These are phyloP conservation scores for Fusarium poae DNA, from an alignment of 2,329 filamentous ascomycete genomes.

Conservation along the genomic window DNA sequence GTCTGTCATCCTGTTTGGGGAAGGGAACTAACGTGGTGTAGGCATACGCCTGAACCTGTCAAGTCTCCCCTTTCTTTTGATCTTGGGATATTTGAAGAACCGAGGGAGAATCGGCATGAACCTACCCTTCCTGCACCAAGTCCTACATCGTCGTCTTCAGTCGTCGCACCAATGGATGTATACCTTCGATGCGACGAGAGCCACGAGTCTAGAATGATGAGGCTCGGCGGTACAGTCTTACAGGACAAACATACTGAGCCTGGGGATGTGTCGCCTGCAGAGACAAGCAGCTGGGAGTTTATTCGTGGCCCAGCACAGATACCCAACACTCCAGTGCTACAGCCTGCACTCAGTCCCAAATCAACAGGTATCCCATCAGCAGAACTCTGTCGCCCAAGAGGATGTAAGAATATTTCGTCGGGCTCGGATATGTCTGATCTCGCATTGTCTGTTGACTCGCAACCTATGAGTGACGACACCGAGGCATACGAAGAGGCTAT, in stretches of 20 bases:
- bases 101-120: neutral
- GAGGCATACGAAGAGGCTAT: neutral
- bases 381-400: neutral
- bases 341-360: neutral
- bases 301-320: neutral
- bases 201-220: slow-evolving; percentile 26
- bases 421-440: slow-evolving; percentile 26
- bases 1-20: neutral
- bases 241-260: neutral
- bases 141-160: slow-evolving; percentile 1
- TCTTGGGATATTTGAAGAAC: neutral
- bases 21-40: slow-evolving; percentile 13
- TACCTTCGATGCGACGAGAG: slow-evolving; percentile 36
- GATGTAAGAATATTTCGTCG: neutral
- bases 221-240: neutral
- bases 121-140: slow-evolving; percentile 28
- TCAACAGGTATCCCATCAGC: neutral
- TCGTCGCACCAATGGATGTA: slow-evolving; percentile 29
- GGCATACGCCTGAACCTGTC: slow-evolving; percentile 1
- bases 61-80: slow-evolving; percentile 11
- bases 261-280: neutral
- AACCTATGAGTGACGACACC: neutral
- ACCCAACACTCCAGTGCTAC: neutral
- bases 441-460: neutral
- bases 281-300: slow-evolving; percentile 23